Evolutionary conservation across 1,284 basidiomycete genomes (phyloP), one percentile per base, ranked within the genome.

Genomic region (Phylloboletellus chloephorus): DNA sequence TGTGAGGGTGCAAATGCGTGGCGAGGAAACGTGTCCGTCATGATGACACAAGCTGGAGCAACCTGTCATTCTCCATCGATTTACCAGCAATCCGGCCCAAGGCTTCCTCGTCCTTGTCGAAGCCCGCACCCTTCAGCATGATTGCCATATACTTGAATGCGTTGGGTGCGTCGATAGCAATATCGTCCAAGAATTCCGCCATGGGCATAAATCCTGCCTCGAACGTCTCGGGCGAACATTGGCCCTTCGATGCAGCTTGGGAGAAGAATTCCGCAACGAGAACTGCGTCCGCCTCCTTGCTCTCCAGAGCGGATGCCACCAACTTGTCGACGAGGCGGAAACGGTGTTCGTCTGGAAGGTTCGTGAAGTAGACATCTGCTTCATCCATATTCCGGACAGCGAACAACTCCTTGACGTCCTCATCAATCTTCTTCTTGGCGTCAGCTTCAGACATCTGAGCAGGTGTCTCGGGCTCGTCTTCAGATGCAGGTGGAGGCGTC

Each of bases 121-220:
- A 65, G 16, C 71, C 72, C 15, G 84, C 71, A 31, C 78, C 80
- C 57, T 78, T 80, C 45, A 92, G 64, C 67, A 91, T 78, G 41
- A 73, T 71, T 7, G 81, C 88, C 60, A 92, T 81, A 39, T 83
- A 76, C 46, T 76, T 66, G 67, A 86, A 83, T 0, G 90, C 92
- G 58, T 85, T 84, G 4, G 93, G 93, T 46, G 86, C 88, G 61
- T 97, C 92, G 54, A 93, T 84, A 13, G 81, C 78, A 43, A 91
- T 78, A 58, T 96, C 92, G 56, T 92, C 89, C 51, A 96, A 71
- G 47, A 82, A 66, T 60, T 88, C 83, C 41, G 85, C 79, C 40
- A 80, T 73, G 2, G 73, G 69, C 43, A 64, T 63, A 63, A 93
- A 76, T 12, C 86, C 85, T 46, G 76, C 70, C 61, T 82, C 83